Percentiles rank a stretch among this genome's conserved stretches.
Evolutionary conservation across 2,329 filamentous ascomycete genomes (phyloP).

Genomic region (Gremmenia infestans): DNA sequence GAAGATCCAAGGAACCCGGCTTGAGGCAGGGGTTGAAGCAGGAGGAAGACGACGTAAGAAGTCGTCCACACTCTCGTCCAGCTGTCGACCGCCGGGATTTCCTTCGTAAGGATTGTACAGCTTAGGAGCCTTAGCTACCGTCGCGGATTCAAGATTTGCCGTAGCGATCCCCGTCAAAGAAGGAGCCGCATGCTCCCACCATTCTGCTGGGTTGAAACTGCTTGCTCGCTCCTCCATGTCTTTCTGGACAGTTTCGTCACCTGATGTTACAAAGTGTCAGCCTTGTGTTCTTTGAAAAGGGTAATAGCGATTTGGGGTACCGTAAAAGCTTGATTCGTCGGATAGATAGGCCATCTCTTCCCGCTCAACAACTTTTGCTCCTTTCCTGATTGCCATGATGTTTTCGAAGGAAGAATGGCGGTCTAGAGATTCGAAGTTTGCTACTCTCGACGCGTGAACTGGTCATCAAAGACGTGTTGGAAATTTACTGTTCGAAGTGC

Average conservation of each 20-base stretch:
- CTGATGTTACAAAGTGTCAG: conserved; percentile 36
- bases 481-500: not conserved
- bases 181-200: conserved; percentile 39
- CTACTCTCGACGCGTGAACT: conserved; percentile 7
- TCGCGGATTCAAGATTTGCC: conserved; percentile 14
- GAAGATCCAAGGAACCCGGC: conserved; percentile 64
- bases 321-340: conserved; percentile 53
- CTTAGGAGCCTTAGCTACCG: conserved; percentile 7
- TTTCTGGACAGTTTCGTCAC: conserved; percentile 46
- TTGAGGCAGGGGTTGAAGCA: conserved; percentile 44
- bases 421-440: not conserved
- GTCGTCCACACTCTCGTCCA: conserved; percentile 55
- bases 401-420: not conserved
- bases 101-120: conserved; percentile 58
- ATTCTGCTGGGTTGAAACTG: conserved; percentile 46
- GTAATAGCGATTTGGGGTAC: conserved; percentile 30
- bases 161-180: conserved; percentile 34
- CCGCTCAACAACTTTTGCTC: not conserved
- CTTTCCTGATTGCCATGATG: conserved; percentile 14
- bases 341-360: conserved; percentile 22
- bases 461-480: not conserved
- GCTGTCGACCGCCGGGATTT: conserved; percentile 50
- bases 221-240: conserved; percentile 45
- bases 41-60: conserved; percentile 69
- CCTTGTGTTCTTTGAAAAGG: conserved; percentile 1